Evolutionary conservation across 768 basidiomycete genomes (phyloP).

Genomic region (Thelephora aurantiotincta): DNA sequence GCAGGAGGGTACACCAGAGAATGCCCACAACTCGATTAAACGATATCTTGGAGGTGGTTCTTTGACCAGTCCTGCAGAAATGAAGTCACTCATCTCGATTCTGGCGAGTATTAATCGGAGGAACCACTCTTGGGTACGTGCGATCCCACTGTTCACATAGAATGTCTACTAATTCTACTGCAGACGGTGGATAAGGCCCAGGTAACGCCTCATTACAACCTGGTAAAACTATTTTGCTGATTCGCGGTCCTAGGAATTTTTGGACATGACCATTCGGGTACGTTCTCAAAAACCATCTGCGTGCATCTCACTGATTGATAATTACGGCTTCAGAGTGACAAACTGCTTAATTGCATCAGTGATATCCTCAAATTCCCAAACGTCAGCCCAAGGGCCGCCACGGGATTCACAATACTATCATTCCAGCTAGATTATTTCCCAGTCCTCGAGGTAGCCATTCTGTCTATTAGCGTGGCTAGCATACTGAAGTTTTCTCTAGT

Average conservation of each 20-base stretch:
- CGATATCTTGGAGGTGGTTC: slow-evolving; percentile 10
- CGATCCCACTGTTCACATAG: background rate
- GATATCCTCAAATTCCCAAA: slow-evolving; percentile 16
- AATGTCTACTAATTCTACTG: background rate
- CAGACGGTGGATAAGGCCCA: slow-evolving; percentile 16
- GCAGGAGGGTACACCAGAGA: slow-evolving; percentile 9
- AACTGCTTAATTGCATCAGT: slow-evolving; percentile 15
- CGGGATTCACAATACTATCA: slow-evolving; percentile 8
- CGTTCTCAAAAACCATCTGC: slow-evolving; percentile 1
- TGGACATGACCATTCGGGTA: slow-evolving; percentile 13
- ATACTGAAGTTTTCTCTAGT: slow-evolving; percentile 10
- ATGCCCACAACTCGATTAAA: slow-evolving; percentile 15
- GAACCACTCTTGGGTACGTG: slow-evolving; percentile 13
- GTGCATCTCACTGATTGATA: background rate
- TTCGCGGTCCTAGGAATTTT: slow-evolving; percentile 10
- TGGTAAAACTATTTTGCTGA: background rate
- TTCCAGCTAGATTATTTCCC: slow-evolving; percentile 21
- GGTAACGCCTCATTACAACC: slow-evolving; percentile 7
- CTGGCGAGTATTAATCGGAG: slow-evolving; percentile 13
- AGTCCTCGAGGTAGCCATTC: slow-evolving; percentile 13
- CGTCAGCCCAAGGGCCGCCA: slow-evolving; percentile 10
- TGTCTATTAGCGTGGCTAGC: background rate
- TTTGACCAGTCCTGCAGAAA: slow-evolving; percentile 11
- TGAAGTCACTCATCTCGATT: slow-evolving; percentile 15
- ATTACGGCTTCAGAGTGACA: slow-evolving; percentile 10